phyloP scores from a whole-genome alignment of 495 filamentous ascomycete species.

The Aspergillus cavernicola region DNA sequence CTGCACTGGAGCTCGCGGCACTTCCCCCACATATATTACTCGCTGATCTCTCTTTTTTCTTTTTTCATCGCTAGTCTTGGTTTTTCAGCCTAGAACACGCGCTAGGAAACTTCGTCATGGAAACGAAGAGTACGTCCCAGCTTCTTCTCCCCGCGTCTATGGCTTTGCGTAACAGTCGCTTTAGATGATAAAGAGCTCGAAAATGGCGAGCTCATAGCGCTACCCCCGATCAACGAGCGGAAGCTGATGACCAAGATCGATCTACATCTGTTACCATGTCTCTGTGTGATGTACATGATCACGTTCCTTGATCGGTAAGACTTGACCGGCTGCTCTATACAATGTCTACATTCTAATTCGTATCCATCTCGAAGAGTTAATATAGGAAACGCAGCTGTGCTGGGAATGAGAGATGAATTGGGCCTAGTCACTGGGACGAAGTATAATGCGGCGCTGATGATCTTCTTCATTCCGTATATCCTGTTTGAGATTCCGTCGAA shows the following conservation, averaged over 20 bases:
- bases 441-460: constrained; percentile 56
- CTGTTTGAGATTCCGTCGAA: constrained; percentile 62
- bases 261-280: constrained; percentile 66
- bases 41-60: too few relatives aligned
- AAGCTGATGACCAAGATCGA: constrained; percentile 68
- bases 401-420: constrained; percentile 56
- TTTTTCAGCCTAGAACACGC: too few relatives aligned
- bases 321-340: too few relatives aligned
- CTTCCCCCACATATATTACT: too few relatives aligned
- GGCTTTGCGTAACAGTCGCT: background rate
- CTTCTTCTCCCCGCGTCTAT: background rate
- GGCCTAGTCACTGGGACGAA: constrained; percentile 40
- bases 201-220: background rate
- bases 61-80: too few relatives aligned
- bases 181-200: background rate
- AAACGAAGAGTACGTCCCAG: background rate
- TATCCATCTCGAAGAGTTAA: constrained; percentile 42
- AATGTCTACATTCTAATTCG: too few relatives aligned
- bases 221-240: constrained; percentile 49
- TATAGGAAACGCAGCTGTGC: constrained; percentile 54
- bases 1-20: background rate
- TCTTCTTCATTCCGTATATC: constrained; percentile 64
- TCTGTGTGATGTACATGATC: constrained; percentile 72
- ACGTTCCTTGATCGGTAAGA: constrained; percentile 71
- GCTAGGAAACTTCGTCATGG: background rate